Evolutionary conservation across 2,329 filamentous ascomycete genomes (phyloP).

Genomic region (Aspergillus ibericus): DNA sequence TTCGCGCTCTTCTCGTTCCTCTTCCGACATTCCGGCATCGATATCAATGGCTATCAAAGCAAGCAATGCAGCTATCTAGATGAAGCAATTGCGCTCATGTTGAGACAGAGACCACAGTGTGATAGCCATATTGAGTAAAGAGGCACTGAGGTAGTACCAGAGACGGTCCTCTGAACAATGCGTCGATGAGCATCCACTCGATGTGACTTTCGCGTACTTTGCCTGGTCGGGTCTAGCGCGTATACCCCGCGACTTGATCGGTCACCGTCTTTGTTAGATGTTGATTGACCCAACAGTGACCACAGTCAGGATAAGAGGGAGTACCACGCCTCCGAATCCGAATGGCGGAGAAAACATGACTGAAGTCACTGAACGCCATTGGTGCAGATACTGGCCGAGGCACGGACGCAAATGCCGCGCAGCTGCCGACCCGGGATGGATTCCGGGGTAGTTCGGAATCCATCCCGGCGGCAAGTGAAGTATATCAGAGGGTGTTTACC

Average conservation of each 20-base stretch:
- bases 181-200: background rate
- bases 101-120: no score
- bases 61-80: no score
- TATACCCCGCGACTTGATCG: background rate
- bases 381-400: background rate
- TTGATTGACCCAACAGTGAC: background rate
- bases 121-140: no score
- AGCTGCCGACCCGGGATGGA: slow-evolving; percentile 12
- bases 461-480: slow-evolving; percentile 14
- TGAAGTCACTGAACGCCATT: background rate
- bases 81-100: no score
- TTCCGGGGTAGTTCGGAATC: slow-evolving; percentile 15
- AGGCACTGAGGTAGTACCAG: no score
- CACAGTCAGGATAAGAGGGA: background rate
- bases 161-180: no score
- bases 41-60: no score
- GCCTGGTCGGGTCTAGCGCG: background rate
- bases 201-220: background rate
- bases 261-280: background rate
- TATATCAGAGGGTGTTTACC: background rate
- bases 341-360: background rate
- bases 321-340: background rate
- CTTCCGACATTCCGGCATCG: no score
- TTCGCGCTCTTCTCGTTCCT: no score
- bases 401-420: background rate